phyloP scores from a whole-genome alignment of 2,329 filamentous ascomycete species.

The Cordyceps cateniannulata region DNA sequence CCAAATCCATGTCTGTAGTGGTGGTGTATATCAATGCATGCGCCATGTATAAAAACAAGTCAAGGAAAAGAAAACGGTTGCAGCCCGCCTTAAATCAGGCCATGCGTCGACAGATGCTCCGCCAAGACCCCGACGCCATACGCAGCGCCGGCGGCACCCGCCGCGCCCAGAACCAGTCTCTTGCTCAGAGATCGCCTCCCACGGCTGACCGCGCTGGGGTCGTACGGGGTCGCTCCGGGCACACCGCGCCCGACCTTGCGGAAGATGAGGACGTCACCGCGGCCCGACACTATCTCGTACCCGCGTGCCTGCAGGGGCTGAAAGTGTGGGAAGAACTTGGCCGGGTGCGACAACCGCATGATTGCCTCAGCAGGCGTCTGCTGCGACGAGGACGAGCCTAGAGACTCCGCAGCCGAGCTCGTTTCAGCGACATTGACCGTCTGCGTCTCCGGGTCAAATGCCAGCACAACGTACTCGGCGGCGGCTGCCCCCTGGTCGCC shows the following conservation, averaged over 20 bases:
- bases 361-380: constrained; percentile 53
- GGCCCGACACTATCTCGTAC: constrained; percentile 60
- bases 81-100: neutral
- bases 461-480: constrained; percentile 55
- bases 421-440: constrained; percentile 54
- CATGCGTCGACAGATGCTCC: constrained; percentile 45
- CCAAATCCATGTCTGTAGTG: neutral
- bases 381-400: constrained; percentile 29
- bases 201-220: constrained; percentile 11
- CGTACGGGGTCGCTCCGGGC: constrained; percentile 6
- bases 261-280: constrained; percentile 58
- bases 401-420: constrained; percentile 45
- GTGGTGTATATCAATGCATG: constrained; percentile 1
- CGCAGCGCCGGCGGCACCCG: constrained; percentile 46
- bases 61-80: constrained; percentile 1
- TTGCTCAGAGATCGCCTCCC: constrained; percentile 38
- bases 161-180: constrained; percentile 46
- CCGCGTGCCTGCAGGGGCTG: constrained; percentile 51
- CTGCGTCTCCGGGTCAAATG: constrained; percentile 55
- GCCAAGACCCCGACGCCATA: constrained; percentile 54
- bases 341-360: constrained; percentile 53
- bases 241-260: constrained; percentile 44
- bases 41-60: constrained; percentile 4
- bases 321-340: constrained; percentile 61
- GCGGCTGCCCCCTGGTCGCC: constrained; percentile 11